phyloP scores from a whole-genome alignment of 2,329 filamentous ascomycete genomes.

The Xylariomycetidae sp. region DNA sequence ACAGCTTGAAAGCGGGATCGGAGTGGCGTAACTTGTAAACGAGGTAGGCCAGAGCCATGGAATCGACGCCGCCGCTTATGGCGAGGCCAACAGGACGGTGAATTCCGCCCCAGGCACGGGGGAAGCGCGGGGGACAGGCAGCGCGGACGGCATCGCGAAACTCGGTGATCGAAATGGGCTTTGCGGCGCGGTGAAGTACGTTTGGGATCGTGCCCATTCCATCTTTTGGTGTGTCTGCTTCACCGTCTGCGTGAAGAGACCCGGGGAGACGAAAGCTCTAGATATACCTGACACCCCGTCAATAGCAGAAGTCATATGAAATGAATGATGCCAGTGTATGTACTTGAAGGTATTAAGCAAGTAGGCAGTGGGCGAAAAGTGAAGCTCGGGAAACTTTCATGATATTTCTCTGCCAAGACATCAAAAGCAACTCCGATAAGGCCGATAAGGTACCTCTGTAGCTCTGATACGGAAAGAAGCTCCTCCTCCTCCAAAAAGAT shows the following conservation, averaged over 20 bases:
- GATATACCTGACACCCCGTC: too few relatives aligned
- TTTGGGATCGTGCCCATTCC: constrained; percentile 35
- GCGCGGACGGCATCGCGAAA: constrained; percentile 45
- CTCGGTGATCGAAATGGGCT: constrained; percentile 33
- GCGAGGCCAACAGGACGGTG: constrained; percentile 55
- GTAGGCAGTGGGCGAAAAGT: too few relatives aligned
- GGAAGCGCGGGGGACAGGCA: constrained; percentile 44
- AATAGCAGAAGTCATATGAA: background rate
- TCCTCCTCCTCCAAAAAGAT: too few relatives aligned
- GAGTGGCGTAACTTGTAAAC: constrained; percentile 44
- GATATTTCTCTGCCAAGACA: too few relatives aligned
- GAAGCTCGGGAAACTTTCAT: too few relatives aligned
- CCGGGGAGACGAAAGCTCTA: too few relatives aligned
- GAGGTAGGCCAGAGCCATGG: constrained; percentile 87
- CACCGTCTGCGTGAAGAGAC: background rate
- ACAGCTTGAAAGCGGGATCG: constrained; percentile 32
- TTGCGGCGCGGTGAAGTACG: constrained; percentile 33
- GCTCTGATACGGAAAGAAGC: too few relatives aligned
- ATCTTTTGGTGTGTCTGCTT: constrained; percentile 18
- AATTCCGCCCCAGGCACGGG: constrained; percentile 27
- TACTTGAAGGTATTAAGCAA: too few relatives aligned
- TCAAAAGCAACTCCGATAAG: too few relatives aligned
- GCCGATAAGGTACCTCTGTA: too few relatives aligned
- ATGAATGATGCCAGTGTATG: too few relatives aligned
- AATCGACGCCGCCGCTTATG: constrained; percentile 89